Evolutionary conservation across 2,329 filamentous ascomycete genomes (phyloP).

Genomic region (Neofusicoccum laricinum): DNA sequence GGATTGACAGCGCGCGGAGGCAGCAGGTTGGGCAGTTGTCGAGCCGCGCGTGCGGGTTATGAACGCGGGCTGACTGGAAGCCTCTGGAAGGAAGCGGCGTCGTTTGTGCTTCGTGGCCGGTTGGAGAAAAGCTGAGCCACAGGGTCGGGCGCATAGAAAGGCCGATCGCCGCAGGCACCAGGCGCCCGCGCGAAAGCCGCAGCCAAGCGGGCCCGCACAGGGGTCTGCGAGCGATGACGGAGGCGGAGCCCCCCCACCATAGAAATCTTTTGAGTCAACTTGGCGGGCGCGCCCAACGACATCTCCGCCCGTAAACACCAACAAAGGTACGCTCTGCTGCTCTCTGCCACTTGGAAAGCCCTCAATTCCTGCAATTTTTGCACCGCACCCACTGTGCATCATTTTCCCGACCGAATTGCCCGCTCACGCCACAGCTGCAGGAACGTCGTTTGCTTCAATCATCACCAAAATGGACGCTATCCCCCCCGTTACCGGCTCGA

Average conservation of each 20-base stretch:
- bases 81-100: background rate
- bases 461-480: conserved; percentile 13
- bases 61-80: conserved; percentile 16
- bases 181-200: background rate
- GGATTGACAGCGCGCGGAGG: background rate
- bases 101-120: conserved; percentile 6
- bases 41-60: conserved; percentile 4
- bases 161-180: conserved; percentile 6
- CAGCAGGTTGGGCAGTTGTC: background rate
- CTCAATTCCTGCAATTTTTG: background rate
- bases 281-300: conserved; percentile 4
- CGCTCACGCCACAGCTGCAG: background rate
- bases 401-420: background rate
- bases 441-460: background rate
- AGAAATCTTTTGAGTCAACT: conserved; percentile 15
- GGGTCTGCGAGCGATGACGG: conserved; percentile 12
- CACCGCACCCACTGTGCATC: background rate
- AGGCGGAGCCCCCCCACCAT: conserved; percentile 9
- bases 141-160: conserved; percentile 1
- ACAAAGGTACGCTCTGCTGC: background rate
- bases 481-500: background rate
- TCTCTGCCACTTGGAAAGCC: background rate
- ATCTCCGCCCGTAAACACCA: background rate
- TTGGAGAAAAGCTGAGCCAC: conserved; percentile 4
- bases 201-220: conserved; percentile 7